Percentiles rank a stretch among this genome's conserved stretches.
These are phyloP conservation scores for Linnemannia hyalina DNA, from an alignment of 192 early-diverging fungal genomes.

Conservation along the genomic window DNA sequence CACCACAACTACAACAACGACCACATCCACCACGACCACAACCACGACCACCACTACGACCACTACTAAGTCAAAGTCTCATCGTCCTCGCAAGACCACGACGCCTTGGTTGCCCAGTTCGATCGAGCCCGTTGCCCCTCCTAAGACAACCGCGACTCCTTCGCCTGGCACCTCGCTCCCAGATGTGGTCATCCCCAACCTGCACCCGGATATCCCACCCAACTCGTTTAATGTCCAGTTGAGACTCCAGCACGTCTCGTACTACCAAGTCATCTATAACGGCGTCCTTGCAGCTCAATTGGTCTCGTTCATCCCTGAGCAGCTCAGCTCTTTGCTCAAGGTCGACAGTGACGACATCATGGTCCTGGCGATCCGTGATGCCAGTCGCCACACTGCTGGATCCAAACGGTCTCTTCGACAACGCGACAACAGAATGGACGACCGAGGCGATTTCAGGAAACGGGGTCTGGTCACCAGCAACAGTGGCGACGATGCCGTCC, in stretches of 20 bases:
- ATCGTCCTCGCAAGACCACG: conserved; percentile 29
- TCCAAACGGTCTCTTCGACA: background rate
- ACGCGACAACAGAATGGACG: background rate
- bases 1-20: conserved; percentile 33
- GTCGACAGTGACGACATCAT: conserved; percentile 17
- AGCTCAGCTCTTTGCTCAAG: conserved; percentile 20
- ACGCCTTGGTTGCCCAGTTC: conserved; percentile 44
- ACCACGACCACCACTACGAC: conserved; percentile 3
- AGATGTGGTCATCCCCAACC: conserved; percentile 44
- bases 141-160: conserved; percentile 20
- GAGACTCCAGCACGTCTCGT: conserved; percentile 47
- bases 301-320: conserved; percentile 43
- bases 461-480: conserved; percentile 32
- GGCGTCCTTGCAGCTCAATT: conserved; percentile 48
- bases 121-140: conserved; percentile 39
- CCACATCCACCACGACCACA: conserved; percentile 9
- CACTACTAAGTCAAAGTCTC: background rate
- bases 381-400: background rate
- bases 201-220: conserved; percentile 26
- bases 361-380: conserved; percentile 47
- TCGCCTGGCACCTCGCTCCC: conserved; percentile 51
- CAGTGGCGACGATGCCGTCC: conserved; percentile 24
- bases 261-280: conserved; percentile 50
- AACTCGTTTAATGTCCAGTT: conserved; percentile 44
- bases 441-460: background rate